Conservation (phyloP, 192 early-diverging fungal genomes). For the Backusella psychrophila region DNA sequence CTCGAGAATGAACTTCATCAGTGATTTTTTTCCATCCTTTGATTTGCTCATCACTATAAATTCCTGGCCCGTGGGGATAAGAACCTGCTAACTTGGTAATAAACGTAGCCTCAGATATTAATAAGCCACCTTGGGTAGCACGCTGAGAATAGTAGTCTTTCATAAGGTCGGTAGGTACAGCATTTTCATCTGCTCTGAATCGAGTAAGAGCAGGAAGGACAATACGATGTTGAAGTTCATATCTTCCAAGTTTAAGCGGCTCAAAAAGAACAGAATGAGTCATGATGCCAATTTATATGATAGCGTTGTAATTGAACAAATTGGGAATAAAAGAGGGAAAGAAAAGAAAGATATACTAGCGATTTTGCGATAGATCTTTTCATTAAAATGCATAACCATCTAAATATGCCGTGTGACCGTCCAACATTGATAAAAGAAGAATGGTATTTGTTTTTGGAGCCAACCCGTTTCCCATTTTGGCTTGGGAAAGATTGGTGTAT, state of each 20-base stretch:
- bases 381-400: too few species aligned
- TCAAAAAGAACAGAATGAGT: slow-evolving; percentile 12
- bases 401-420: too few species aligned
- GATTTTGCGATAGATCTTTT: too few species aligned
- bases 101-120: slow-evolving; percentile 23
- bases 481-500: too few species aligned
- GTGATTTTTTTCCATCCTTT: slow-evolving; percentile 51
- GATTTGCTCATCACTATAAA: slow-evolving; percentile 40
- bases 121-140: slow-evolving; percentile 12
- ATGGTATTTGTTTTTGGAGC: too few species aligned
- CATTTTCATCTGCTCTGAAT: not conserved
- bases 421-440: too few species aligned
- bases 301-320: not conserved
- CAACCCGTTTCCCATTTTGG: too few species aligned
- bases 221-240: slow-evolving; percentile 16
- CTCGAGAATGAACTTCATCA: slow-evolving; percentile 52
- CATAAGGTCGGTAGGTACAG: not conserved
- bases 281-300: not conserved
- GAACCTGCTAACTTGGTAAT: slow-evolving; percentile 14
- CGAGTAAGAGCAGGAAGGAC: slow-evolving; percentile 21
- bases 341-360: not conserved
- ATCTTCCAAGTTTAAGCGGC: slow-evolving; percentile 17
- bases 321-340: not conserved
- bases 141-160: slow-evolving; percentile 25
- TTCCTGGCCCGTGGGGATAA: slow-evolving; percentile 25